Evolutionary conservation across 2,329 filamentous ascomycete genomes (phyloP).

Genomic region (Penicillium occitanis): DNA sequence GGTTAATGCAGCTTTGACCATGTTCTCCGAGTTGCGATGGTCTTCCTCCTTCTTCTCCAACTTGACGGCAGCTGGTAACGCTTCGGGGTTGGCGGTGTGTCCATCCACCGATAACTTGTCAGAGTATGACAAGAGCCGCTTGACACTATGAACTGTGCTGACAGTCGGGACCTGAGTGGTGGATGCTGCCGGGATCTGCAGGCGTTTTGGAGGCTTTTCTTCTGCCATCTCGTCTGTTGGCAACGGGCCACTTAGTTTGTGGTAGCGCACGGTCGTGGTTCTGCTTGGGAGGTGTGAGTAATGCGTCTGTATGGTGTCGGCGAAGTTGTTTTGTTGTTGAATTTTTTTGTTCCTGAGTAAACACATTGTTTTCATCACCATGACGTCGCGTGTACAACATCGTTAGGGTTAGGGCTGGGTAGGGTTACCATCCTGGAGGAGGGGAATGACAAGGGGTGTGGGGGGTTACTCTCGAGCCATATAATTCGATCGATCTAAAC

Average conservation of each 20-base stretch:
- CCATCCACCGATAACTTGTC: background rate
- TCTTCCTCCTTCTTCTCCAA: background rate
- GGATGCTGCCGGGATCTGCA: slow-evolving; percentile 20
- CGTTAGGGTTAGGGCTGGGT: background rate
- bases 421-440: background rate
- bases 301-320: background rate
- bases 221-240: slow-evolving; percentile 8
- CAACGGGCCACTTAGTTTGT: background rate
- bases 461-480: too few species aligned
- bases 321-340: background rate
- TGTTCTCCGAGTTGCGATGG: slow-evolving; percentile 22
- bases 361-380: background rate
- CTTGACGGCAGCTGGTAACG: background rate
- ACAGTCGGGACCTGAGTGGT: slow-evolving; percentile 23
- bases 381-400: background rate
- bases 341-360: background rate
- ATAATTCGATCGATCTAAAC: too few species aligned
- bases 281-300: background rate
- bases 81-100: background rate
- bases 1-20: slow-evolving; percentile 59
- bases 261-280: background rate
- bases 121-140: slow-evolving; percentile 23
- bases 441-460: too few species aligned
- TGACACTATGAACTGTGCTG: slow-evolving; percentile 13
- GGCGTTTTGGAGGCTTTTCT: background rate